phyloP scores from a whole-genome alignment of 1,139 yeast species.

The Blastobotrys aristatus region DNA sequence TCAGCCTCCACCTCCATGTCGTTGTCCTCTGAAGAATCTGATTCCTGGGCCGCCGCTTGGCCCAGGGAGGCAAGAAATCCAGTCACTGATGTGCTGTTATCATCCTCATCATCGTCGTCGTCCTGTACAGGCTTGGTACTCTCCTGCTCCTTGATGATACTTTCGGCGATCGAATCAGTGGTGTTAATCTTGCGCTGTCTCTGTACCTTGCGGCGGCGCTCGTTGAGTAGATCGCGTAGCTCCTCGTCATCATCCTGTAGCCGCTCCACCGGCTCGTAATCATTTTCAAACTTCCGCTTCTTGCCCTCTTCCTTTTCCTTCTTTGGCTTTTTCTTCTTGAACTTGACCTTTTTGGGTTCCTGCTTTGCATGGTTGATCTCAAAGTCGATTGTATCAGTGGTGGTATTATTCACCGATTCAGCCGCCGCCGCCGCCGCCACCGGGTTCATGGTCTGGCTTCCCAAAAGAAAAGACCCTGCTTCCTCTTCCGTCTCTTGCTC shows the following conservation, averaged over 20 bases:
- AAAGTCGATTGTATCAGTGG: conserved; percentile 19
- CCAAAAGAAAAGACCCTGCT: conserved; percentile 27
- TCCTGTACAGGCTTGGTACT: neutral
- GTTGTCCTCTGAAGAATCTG: neutral
- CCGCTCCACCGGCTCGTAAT: conserved; percentile 21
- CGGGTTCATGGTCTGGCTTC: conserved; percentile 12
- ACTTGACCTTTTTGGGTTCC: conserved; percentile 35
- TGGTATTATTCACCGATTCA: neutral
- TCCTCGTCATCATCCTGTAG: conserved; percentile 22
- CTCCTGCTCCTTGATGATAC: neutral
- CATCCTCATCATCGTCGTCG: neutral
- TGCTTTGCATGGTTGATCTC: conserved; percentile 7
- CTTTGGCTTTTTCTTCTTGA: conserved; percentile 41
- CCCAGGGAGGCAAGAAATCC: neutral
- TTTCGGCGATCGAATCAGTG: conserved; percentile 24
- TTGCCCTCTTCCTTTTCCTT: conserved; percentile 16
- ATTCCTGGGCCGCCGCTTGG: neutral
- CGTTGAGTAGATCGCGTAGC: conserved; percentile 40
- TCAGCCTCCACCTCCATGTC: neutral
- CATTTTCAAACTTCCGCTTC: conserved; percentile 16
- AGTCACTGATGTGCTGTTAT: no score
- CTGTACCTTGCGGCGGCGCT: conserved; percentile 41
- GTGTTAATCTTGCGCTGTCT: conserved; percentile 33
- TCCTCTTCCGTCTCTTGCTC: conserved; percentile 8
- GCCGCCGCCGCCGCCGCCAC: neutral